Conservation (phyloP, 1,284 basidiomycete genomes). For the Volvariella surrecta region DNA sequence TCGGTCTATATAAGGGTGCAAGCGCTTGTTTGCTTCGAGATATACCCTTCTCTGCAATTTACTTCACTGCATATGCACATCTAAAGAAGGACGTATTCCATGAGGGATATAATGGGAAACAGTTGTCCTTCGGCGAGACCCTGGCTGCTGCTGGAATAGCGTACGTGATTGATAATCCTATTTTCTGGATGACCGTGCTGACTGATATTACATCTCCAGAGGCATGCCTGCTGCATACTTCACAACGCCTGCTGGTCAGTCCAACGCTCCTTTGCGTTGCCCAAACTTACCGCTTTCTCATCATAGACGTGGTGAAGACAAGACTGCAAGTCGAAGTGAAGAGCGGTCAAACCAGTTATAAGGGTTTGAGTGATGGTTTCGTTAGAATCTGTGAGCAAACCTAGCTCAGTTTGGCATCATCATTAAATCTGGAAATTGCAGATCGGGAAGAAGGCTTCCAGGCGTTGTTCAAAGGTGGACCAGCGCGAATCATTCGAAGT, state of each 20-base stretch:
- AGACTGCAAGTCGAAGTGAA: conserved; percentile 93
- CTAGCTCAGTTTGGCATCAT: conserved; percentile 3
- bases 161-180: conserved; percentile 35
- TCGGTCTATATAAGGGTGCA: conserved; percentile 91
- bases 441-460: conserved; percentile 81
- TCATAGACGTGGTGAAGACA: conserved; percentile 95
- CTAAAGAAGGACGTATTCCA: conserved; percentile 91
- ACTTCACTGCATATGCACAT: conserved; percentile 77
- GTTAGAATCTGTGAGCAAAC: conserved; percentile 69
- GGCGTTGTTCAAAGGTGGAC: conserved; percentile 94
- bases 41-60: conserved; percentile 89
- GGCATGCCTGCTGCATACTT: conserved; percentile 95
- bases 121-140: conserved; percentile 87
- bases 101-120: conserved; percentile 94
- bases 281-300: conserved; percentile 5
- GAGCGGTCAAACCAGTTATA: conserved; percentile 90
- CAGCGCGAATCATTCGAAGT: conserved; percentile 84
- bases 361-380: conserved; percentile 86
- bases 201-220: conserved; percentile 32
- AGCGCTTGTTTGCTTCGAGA: conserved; percentile 86
- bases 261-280: conserved; percentile 7
- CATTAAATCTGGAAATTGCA: conserved; percentile 19
- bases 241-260: conserved; percentile 73
- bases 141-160: conserved; percentile 76
- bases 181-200: conserved; percentile 16